phyloP scores from a whole-genome alignment of 2,329 filamentous ascomycete species.

The Endoconidiophora laricicola region DNA sequence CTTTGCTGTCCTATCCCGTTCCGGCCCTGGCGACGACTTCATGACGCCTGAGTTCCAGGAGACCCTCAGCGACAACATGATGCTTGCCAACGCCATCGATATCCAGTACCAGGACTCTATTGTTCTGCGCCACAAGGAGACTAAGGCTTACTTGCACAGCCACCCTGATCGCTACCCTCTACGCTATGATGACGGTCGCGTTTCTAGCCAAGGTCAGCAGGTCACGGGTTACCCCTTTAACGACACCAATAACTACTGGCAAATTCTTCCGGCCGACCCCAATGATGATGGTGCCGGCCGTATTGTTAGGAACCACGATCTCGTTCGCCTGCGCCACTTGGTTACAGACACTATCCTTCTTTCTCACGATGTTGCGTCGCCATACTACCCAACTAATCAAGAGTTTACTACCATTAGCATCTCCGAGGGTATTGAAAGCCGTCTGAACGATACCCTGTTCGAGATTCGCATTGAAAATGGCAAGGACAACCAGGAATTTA shows the following conservation, averaged over 20 bases:
- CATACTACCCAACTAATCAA: slow-evolving; percentile 92
- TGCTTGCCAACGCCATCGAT: slow-evolving; percentile 71
- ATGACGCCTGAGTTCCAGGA: slow-evolving; percentile 98
- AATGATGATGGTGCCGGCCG: slow-evolving; percentile 31
- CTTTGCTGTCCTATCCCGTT: slow-evolving; percentile 74
- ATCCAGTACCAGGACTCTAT: slow-evolving; percentile 86
- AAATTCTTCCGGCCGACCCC: slow-evolving; percentile 58
- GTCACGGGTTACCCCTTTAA: slow-evolving; percentile 97
- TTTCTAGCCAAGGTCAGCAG: slow-evolving; percentile 95
- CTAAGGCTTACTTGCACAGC: slow-evolving; percentile 89
- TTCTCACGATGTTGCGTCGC: slow-evolving; percentile 92
- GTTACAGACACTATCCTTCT: slow-evolving; percentile 74
- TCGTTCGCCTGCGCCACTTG: slow-evolving; percentile 73
- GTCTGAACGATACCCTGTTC: slow-evolving; percentile 80
- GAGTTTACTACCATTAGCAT: slow-evolving; percentile 76
- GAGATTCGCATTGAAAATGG: slow-evolving; percentile 80
- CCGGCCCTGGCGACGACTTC: slow-evolving; percentile 92
- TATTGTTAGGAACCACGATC: slow-evolving; percentile 64
- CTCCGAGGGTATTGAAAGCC: slow-evolving; percentile 55
- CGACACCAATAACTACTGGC: slow-evolving; percentile 98
- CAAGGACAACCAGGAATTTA: slow-evolving; percentile 69
- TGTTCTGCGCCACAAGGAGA: slow-evolving; percentile 88
- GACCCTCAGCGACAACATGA: slow-evolving; percentile 83
- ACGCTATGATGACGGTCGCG: slow-evolving; percentile 89
- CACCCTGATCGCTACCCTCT: slow-evolving; percentile 80